Evolutionary conservation across 2,329 filamentous ascomycete species (phyloP).

Genomic region (Karstenula rhodostoma): DNA sequence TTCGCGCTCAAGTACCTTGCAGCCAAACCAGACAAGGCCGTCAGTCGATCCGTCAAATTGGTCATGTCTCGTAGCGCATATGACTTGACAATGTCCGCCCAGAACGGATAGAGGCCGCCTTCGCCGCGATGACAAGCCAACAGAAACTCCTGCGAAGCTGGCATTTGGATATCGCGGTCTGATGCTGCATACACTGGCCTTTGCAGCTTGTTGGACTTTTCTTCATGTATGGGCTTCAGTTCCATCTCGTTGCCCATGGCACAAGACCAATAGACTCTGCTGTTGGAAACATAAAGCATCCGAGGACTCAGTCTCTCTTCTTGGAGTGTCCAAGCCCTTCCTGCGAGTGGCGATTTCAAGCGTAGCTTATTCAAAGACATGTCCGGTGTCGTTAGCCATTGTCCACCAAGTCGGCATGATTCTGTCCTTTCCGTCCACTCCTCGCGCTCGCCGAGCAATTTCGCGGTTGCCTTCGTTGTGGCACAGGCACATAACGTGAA

Average conservation of each 20-base stretch:
- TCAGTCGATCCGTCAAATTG: constrained; percentile 16
- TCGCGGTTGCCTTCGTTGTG: constrained; percentile 12
- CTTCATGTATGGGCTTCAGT: constrained; percentile 9
- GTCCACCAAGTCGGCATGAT: constrained; percentile 18
- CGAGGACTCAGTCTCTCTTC: constrained; percentile 21
- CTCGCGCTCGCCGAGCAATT: constrained; percentile 16
- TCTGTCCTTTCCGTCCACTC: constrained; percentile 17
- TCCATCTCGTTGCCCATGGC: constrained; percentile 13
- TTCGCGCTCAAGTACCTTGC: constrained; percentile 17
- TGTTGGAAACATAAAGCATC: constrained; percentile 20
- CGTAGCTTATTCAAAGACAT: constrained; percentile 20
- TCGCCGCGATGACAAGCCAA: constrained; percentile 8
- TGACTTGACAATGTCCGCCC: constrained; percentile 20
- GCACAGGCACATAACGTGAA: constrained; percentile 19
- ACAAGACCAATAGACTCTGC: constrained; percentile 20
- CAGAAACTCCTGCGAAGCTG: constrained; percentile 16
- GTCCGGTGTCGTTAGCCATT: constrained; percentile 17
- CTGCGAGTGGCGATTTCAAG: constrained; percentile 17
- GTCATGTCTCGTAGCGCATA: constrained; percentile 17
- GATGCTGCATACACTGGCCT: constrained; percentile 15
- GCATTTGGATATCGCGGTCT: constrained; percentile 15
- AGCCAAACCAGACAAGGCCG: constrained; percentile 19
- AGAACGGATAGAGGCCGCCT: constrained; percentile 13
- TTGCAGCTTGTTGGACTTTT: constrained; percentile 5
- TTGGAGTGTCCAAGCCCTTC: constrained; percentile 21